Evolutionary conservation across 805 yeast genomes (phyloP), one percentile per base, ranked within the genome.

Genomic region (Saturnispora diversa): DNA sequence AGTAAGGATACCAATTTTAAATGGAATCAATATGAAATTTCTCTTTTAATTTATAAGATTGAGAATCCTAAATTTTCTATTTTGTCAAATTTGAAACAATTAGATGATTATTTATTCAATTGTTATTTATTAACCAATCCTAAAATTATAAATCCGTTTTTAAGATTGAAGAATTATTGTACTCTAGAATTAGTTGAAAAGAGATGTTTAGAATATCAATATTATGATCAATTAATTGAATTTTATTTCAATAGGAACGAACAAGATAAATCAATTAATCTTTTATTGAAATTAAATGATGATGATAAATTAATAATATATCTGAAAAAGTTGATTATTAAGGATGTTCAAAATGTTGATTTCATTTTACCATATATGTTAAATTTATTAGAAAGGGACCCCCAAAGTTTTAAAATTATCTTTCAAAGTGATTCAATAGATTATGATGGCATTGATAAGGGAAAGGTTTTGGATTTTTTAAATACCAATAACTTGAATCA

Each of bases 41-140:
- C 66, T 2, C 64, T 66, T 0, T 56, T 56, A 16, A 66, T 74
- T 30, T 62, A 73, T 43, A 52, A 53, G 19, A 29, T 45, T 32
- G 45, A 44, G 19, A 44, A 47, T 15, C 12, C 34, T 1, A 40
- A 42, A 6, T 40, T 43, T 21, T 40, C 44, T 1, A 45, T 49
- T 7, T 50, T 63, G 17, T 56, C 66, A 9, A 60, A 75, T 34
- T 54, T 67, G 4, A 53, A 52, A 5, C 44, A 71, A 1, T 72
- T 92, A 2, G 98, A 90, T 53, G 82, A 95, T 0, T 69, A 85
- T 1, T 65, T 92, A 15, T 85, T 90, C 51, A 66, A 75, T 38
- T 75, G 92, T 44, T 90, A 92, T 54, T 65, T 77, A 43, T 55
- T 75, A n/a, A 74, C 75, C 23, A 75, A 75, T 40, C 83, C 84